These are phyloP conservation scores for Nigrospora sphaerica DNA, from an alignment of 2,329 filamentous ascomycete genomes.

Conservation along the genomic window DNA sequence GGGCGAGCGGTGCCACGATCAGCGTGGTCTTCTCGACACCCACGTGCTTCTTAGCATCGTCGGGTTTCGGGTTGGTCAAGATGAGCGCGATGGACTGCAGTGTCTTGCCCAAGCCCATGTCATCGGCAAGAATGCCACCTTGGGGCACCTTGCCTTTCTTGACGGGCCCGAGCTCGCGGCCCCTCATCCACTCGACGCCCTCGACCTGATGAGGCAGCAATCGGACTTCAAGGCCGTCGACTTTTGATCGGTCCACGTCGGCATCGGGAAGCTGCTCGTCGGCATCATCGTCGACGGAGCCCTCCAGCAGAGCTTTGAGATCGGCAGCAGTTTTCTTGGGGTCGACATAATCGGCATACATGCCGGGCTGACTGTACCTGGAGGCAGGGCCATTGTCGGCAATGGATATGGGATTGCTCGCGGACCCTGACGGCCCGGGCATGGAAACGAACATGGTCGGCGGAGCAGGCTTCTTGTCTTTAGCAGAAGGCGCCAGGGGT, in stretches of 20 bases:
- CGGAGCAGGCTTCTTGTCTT: slow-evolving; percentile 39
- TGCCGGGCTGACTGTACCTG: slow-evolving; percentile 28
- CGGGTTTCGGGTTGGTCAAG: slow-evolving; percentile 70
- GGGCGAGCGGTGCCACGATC: slow-evolving; percentile 83
- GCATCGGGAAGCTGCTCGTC: slow-evolving; percentile 38
- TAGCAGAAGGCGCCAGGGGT: slow-evolving; percentile 38
- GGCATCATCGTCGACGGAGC: slow-evolving; percentile 69
- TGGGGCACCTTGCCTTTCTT: slow-evolving; percentile 80
- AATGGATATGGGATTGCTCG: slow-evolving; percentile 21
- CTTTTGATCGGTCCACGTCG: slow-evolving; percentile 44
- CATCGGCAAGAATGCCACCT: slow-evolving; percentile 90
- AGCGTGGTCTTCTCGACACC: slow-evolving; percentile 72
- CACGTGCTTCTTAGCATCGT: slow-evolving; percentile 37
- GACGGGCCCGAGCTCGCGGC: slow-evolving; percentile 78
- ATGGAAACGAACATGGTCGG: slow-evolving; percentile 42
- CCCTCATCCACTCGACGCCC: slow-evolving; percentile 90
- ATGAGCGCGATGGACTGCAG: slow-evolving; percentile 88
- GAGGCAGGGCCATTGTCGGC: slow-evolving; percentile 15
- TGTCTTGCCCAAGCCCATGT: slow-evolving; percentile 97
- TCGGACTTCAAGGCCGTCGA: slow-evolving; percentile 81
- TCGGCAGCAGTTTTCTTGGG: slow-evolving; percentile 66
- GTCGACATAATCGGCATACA: slow-evolving; percentile 59
- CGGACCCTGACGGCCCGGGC: slow-evolving; percentile 15
- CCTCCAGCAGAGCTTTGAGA: slow-evolving; percentile 75
- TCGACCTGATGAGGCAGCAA: slow-evolving; percentile 91